Conservation (phyloP, 2,329 filamentous ascomycete genomes). For the Monosporascus sp. region DNA sequence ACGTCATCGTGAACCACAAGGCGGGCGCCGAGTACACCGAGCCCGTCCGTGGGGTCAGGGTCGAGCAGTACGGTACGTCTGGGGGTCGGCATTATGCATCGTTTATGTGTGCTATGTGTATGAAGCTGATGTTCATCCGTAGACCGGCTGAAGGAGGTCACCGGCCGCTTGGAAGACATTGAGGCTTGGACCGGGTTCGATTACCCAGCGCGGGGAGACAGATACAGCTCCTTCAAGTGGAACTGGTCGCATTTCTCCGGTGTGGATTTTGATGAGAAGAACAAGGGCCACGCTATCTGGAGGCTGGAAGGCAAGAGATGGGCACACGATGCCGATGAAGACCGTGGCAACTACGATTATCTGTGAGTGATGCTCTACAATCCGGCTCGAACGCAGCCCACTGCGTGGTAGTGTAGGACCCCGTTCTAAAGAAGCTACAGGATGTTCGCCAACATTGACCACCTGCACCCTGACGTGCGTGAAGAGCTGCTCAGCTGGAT, state of each 20-base stretch:
- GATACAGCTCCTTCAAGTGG: slow-evolving; percentile 57
- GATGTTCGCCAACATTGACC: slow-evolving; percentile 28
- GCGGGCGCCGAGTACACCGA: slow-evolving; percentile 61
- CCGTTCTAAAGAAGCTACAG: slow-evolving; percentile 5
- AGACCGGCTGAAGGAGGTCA: slow-evolving; percentile 38
- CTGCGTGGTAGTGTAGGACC: no score
- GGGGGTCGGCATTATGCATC: no score
- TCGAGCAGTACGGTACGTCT: background rate
- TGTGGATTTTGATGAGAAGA: slow-evolving; percentile 55
- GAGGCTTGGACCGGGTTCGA: slow-evolving; percentile 64
- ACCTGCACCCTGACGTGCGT: slow-evolving; percentile 22
- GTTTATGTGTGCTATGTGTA: slow-evolving; percentile 20
- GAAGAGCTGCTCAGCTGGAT: slow-evolving; percentile 23
- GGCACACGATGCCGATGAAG: slow-evolving; percentile 48
- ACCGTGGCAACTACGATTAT: slow-evolving; percentile 42
- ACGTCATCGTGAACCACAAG: slow-evolving; percentile 68
- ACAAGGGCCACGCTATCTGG: slow-evolving; percentile 55
- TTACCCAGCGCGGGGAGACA: slow-evolving; percentile 54
- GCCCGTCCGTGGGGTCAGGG: slow-evolving; percentile 51
- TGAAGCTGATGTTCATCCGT: slow-evolving; percentile 27
- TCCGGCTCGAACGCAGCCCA: background rate
- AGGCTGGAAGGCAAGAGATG: slow-evolving; percentile 54
- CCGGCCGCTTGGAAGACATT: slow-evolving; percentile 49
- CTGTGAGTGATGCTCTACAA: background rate
- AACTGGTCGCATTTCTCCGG: slow-evolving; percentile 62